Percentiles rank a stretch among this genome's conserved stretches.
phyloP scores from a whole-genome alignment of 2,329 filamentous ascomycete species.

The Aaosphaeria pasadenensis region DNA sequence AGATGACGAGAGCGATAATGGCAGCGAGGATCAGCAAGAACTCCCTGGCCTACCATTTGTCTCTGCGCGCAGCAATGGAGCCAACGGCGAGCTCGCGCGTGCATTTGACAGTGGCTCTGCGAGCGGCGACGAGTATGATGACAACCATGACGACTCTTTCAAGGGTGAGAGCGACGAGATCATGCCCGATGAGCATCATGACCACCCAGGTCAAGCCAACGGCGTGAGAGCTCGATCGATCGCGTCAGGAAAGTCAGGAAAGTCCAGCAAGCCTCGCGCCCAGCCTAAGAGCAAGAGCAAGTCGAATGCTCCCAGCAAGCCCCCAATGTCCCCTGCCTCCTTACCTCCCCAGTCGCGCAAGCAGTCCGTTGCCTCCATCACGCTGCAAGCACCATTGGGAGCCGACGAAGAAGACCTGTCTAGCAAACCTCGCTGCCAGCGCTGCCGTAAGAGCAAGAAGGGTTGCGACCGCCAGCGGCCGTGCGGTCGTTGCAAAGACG shows the following conservation, averaged over 20 bases:
- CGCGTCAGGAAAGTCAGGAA: slow-evolving; percentile 38
- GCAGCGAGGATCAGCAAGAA: slow-evolving; percentile 55
- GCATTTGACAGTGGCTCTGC: slow-evolving; percentile 51
- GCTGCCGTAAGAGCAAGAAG: slow-evolving; percentile 99
- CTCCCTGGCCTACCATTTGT: slow-evolving; percentile 36
- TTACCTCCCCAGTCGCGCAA: slow-evolving; percentile 70
- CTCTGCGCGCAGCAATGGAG: slow-evolving; percentile 15
- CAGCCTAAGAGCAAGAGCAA: slow-evolving; percentile 54
- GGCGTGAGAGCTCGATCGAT: slow-evolving; percentile 36
- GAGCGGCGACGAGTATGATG: slow-evolving; percentile 61
- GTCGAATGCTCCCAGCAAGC: slow-evolving; percentile 36
- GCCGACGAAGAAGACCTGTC: slow-evolving; percentile 86
- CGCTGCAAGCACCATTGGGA: slow-evolving; percentile 60
- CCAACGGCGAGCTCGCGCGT: slow-evolving; percentile 34
- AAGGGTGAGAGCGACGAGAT: slow-evolving; percentile 54
- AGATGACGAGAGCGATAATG: slow-evolving; percentile 65
- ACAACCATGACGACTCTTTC: slow-evolving; percentile 51
- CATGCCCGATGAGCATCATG: slow-evolving; percentile 32
- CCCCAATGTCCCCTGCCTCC: slow-evolving; percentile 56
- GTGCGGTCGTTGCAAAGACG: slow-evolving; percentile 92
- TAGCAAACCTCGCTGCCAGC: slow-evolving; percentile 93
- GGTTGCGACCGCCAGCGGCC: slow-evolving; percentile 95
- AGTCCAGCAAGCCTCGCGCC: slow-evolving; percentile 38
- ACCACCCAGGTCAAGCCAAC: slow-evolving; percentile 42
- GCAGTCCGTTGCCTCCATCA: slow-evolving; percentile 67